Evolutionary conservation across 23 red algal species (phyloP).

Genomic region (Gracilaria gracilis): DNA sequence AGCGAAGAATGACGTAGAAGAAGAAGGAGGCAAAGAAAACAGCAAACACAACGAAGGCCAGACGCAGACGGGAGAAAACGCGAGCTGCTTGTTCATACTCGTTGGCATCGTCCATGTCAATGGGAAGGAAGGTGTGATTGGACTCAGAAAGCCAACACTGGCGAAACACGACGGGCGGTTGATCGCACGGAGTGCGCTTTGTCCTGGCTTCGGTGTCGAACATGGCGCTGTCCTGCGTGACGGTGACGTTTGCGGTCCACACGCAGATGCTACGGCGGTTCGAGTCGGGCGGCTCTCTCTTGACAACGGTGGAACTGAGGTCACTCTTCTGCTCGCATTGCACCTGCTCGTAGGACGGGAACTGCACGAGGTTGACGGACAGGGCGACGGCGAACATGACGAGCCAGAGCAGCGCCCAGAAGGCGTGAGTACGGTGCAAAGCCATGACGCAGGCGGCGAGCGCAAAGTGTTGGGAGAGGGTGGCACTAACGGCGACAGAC

Average conservation of each 20-base stretch:
- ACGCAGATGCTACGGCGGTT: not conserved
- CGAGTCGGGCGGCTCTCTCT: not conserved
- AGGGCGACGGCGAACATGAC: conserved; percentile 27
- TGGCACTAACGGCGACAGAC: not conserved
- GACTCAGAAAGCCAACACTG: conserved; percentile 18
- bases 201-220: not conserved
- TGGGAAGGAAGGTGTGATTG: not conserved
- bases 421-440: not conserved
- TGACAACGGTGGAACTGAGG: not conserved
- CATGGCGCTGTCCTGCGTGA: not conserved
- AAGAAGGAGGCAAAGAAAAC: conserved; percentile 12
- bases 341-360: conserved; percentile 22
- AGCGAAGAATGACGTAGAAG: not conserved
- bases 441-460: not conserved
- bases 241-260: not conserved
- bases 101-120: not conserved
- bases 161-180: not conserved
- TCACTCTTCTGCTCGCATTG: not conserved
- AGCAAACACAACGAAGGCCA: conserved; percentile 22
- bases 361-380: not conserved
- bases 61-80: not conserved
- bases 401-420: conserved; percentile 1
- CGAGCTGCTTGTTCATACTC: conserved; percentile 1
- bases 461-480: not conserved
- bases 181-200: not conserved